These are phyloP conservation scores for Exophiala bonariae DNA, from an alignment of 2,329 filamentous ascomycete genomes.

Conservation along the genomic window DNA sequence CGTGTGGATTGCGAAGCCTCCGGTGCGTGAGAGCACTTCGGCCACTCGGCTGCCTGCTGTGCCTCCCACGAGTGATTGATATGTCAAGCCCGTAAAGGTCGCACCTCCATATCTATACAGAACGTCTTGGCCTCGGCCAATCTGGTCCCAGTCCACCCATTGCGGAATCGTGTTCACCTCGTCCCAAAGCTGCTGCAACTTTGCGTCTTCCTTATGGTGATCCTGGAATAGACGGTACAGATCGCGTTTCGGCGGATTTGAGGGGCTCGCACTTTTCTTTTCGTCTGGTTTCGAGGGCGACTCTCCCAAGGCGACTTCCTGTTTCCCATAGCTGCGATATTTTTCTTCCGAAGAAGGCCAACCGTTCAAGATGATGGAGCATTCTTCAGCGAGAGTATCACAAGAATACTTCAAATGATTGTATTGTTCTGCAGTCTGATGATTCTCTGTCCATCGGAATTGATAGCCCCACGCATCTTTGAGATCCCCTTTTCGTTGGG, in stretches of 20 bases:
- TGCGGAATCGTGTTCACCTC: slow-evolving; percentile 66
- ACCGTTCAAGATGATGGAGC: slow-evolving; percentile 64
- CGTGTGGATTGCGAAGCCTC: slow-evolving; percentile 71
- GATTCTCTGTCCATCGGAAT: slow-evolving; percentile 67
- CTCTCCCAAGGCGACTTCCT: background rate
- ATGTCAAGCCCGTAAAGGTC: slow-evolving; percentile 63
- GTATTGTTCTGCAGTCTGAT: slow-evolving; percentile 60
- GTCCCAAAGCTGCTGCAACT: slow-evolving; percentile 60
- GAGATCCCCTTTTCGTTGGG: no score
- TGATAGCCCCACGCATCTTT: slow-evolving; percentile 59
- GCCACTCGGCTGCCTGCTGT: slow-evolving; percentile 67
- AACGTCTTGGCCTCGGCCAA: slow-evolving; percentile 70
- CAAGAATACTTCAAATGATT: slow-evolving; percentile 63
- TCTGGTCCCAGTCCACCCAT: slow-evolving; percentile 78
- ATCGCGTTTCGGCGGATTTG: slow-evolving; percentile 48
- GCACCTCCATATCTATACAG: slow-evolving; percentile 75
- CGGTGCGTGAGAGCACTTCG: slow-evolving; percentile 71
- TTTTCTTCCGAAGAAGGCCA: no score
- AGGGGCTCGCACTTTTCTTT: slow-evolving; percentile 30
- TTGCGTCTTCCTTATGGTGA: slow-evolving; percentile 57
- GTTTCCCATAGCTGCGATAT: slow-evolving; percentile 29
- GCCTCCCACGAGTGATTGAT: slow-evolving; percentile 63
- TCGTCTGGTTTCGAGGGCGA: background rate
- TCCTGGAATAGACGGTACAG: slow-evolving; percentile 63
- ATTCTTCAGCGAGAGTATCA: slow-evolving; percentile 66